phyloP scores from a whole-genome alignment of 2,329 filamentous ascomycete species.

The Sporothrix sp. region DNA sequence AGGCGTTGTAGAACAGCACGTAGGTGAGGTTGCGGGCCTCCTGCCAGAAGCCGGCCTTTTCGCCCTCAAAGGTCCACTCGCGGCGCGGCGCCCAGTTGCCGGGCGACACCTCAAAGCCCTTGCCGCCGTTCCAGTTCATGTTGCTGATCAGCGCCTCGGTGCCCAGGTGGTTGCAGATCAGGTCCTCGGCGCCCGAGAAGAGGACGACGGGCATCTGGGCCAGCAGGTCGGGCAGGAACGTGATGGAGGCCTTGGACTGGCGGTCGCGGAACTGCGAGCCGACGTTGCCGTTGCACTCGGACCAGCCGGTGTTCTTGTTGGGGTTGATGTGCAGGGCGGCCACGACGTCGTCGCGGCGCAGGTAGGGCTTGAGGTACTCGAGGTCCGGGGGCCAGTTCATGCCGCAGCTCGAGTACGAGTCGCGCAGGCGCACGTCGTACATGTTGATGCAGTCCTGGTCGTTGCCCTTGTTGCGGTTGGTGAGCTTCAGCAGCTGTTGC shows the following conservation, averaged over 20 bases:
- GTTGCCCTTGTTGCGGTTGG: conserved; percentile 40
- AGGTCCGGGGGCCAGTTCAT: conserved; percentile 98
- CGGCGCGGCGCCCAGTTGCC: conserved; percentile 86
- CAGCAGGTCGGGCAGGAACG: conserved; percentile 68
- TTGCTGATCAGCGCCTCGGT: conserved; percentile 86
- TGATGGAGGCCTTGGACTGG: conserved; percentile 63
- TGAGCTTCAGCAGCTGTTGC: conserved; percentile 58
- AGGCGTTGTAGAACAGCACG: conserved; percentile 87
- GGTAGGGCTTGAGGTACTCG: conserved; percentile 65
- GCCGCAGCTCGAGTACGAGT: conserved; percentile 74
- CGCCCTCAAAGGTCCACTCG: conserved; percentile 88
- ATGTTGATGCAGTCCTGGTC: conserved; percentile 71
- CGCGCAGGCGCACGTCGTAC: conserved; percentile 87
- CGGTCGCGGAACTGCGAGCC: conserved; percentile 57
- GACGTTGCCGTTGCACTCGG: conserved; percentile 78
- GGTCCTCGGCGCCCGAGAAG: conserved; percentile 86
- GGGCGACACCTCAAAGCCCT: conserved; percentile 78
- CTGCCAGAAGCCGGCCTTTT: conserved; percentile 85
- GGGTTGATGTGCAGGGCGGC: conserved; percentile 71
- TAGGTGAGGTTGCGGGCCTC: conserved; percentile 92
- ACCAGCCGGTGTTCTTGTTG: conserved; percentile 80
- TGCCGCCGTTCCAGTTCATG: conserved; percentile 84
- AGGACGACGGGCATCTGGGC: conserved; percentile 69
- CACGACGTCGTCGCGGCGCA: conserved; percentile 70
- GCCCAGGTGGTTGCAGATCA: conserved; percentile 95